Conservation (phyloP, 371 early-diverging fungal genomes). For the Rhizopus delemar region DNA sequence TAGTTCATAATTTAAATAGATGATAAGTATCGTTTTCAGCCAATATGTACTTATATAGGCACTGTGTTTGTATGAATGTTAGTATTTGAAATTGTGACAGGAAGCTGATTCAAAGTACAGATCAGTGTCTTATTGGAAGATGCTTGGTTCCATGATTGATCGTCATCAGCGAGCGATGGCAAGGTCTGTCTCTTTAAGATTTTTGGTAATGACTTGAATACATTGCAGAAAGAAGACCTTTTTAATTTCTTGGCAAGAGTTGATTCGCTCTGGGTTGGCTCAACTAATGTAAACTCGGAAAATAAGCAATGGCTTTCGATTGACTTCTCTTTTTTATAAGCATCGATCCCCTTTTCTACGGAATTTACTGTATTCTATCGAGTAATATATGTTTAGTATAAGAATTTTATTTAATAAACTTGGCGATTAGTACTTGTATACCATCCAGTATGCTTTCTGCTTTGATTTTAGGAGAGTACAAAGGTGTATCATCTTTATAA, state of each 20-base stretch:
- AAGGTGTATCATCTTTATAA: constrained; percentile 6
- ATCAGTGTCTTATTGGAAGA: background rate
- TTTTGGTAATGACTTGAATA: background rate
- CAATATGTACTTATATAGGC: background rate
- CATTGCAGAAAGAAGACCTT: background rate
- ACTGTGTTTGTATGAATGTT: background rate
- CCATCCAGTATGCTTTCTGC: no score
- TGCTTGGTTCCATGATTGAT: background rate
- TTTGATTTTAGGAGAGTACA: constrained; percentile 1
- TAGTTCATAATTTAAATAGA: no score
- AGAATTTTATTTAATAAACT: no score
- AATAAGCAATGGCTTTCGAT: background rate
- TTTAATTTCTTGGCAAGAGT: background rate
- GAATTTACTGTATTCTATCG: background rate
- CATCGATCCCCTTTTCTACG: background rate
- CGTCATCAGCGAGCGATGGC: background rate
- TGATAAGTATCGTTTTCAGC: no score
- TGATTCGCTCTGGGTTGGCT: background rate
- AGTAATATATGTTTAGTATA: background rate
- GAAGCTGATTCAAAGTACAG: no score
- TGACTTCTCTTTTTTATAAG: background rate
- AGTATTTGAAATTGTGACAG: background rate
- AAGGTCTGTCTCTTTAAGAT: background rate
- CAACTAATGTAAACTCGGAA: background rate
- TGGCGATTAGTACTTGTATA: no score